A percentile compares a stretch with the other conserved stretches of the same genome.
Conservation (phyloP, 495 filamentous ascomycete genomes). For the Trichoderma orchidacearum region DNA sequence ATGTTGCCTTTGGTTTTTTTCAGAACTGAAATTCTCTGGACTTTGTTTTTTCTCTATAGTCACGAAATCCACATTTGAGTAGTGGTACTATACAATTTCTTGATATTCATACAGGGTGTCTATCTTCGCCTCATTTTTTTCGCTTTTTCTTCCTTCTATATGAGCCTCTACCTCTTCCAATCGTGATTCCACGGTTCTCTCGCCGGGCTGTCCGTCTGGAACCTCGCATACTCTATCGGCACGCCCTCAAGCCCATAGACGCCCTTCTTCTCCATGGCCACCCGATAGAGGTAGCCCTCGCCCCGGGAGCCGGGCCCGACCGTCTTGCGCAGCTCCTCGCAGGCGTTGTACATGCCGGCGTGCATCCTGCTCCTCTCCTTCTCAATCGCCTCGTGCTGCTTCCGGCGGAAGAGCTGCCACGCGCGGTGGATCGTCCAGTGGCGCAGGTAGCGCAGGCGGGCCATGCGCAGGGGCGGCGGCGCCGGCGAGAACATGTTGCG, state of each 20-base stretch:
- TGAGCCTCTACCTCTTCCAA: constrained; percentile 32
- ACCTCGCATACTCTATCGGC: constrained; percentile 78
- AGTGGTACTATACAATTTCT: constrained; percentile 7
- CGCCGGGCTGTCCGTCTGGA: constrained; percentile 65
- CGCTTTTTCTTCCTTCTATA: neutral
- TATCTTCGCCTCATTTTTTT: neutral
- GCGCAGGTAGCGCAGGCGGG: constrained; percentile 72
- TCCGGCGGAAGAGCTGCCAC: constrained; percentile 59
- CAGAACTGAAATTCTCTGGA: no score
- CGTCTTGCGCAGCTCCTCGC: constrained; percentile 64
- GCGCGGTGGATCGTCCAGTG: constrained; percentile 99
- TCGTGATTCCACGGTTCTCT: constrained; percentile 67
- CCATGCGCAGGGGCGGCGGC: constrained; percentile 73
- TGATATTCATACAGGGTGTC: constrained; percentile 2
- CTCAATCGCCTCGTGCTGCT: constrained; percentile 45
- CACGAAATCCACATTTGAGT: neutral
- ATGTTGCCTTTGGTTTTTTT: no score
- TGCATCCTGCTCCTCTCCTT: constrained; percentile 56
- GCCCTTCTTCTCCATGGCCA: constrained; percentile 75
- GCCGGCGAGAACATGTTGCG: constrained; percentile 2
- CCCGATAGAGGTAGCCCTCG: constrained; percentile 66
- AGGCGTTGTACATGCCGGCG: constrained; percentile 64
- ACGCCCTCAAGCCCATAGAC: constrained; percentile 48
- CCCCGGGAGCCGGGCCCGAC: constrained; percentile 44
- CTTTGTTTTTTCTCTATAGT: neutral